Evolutionary conservation across 805 yeast genomes (phyloP), one percentile per base, ranked within the genome.

Genomic region (Kockiozyma suomiensis): DNA sequence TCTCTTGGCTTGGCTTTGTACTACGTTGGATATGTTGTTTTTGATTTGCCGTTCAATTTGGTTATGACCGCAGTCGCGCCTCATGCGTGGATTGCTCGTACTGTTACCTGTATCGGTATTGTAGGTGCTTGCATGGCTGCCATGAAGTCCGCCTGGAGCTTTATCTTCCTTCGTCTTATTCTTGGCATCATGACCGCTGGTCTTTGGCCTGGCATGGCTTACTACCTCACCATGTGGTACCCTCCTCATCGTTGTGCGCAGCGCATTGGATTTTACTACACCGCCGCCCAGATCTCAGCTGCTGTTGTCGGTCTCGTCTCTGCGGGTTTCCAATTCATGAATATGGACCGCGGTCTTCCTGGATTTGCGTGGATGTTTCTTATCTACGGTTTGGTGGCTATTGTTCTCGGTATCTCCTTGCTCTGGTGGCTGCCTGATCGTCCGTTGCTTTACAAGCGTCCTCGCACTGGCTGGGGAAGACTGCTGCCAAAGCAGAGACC

Each of bases 291-390:
- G 74, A 72, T 90, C n/a, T 85, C 92, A 47, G 92, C 96, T 0
- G 85, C 96, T n/a, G 93, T 84, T 7, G 91, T 92, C 7, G 96
- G 96, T 42, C 79, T 90, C 56, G 90, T 90, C 13, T 82, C 88
- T 56, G 97, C 96, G 1, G 96, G 96, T 0, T 88, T 90, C 77
- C 96, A 90, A 71, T 85, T 82, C 65, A 86, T 90, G 83, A 92
- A 90, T 70, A 86, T 85, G 61, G 75, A 66, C 17, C 75, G 82
- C 33, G 96, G 96, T 1, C 77, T 78, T 59, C 81, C 85, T 50
- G 97, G 96, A 33, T 90, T 90, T 86, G 90, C 87, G 74, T 90
- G 96, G 96, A 80, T 88, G 79, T 90, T 84, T 73, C 76, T 90
- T 59, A 80, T 86, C 5, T 90, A 89, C 70, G 97, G 97, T 6